Evolutionary conservation across 129 eudicot genomes (phyloP), one percentile per base, ranked within the genome.

Genomic region (Centaurea solstitialis): DNA sequence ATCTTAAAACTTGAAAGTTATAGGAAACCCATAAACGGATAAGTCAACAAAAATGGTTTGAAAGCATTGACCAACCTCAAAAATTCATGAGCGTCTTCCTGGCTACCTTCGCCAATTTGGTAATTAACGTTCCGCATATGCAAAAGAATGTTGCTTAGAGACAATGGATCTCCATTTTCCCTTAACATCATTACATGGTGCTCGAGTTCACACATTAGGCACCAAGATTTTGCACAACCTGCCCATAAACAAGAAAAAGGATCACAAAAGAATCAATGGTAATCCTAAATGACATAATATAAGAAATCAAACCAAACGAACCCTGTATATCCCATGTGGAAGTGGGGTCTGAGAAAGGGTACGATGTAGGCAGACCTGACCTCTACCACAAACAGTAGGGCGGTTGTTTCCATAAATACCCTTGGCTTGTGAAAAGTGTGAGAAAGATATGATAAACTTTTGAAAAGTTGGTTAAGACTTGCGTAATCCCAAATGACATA

Each of bases 1-100:
- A 53, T 43, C 26, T 41, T n/a, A n/a, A 0, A 40, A 20, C 45
- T n/a, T 33, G 5, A 4, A 30, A 71, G 75, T 41, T 17, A 73
- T 73, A 20, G 18, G 59, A 22, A 22, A 45, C 65, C 21, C 10
- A 18, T 22, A 26, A 69, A 69, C 24, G 30, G n/a, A n/a, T 5
- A 57, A 57, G 65, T 57, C 22, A 57, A 57, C 65, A 57, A 57
- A 57, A 57, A 57, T 17, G 7, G 53, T 24, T 59, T 20, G 15
- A 78, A 64, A 79, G 33, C 30, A 40, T 72, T 76, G 70, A 41
- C 80, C 69, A 73, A 94, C 98, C 98, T 92, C 74, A 94, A 85
- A 81, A 94, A 94, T 85, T 94, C 98, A 68, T 94, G 98, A 73
- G 98, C 98, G 76, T 94, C 98, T 92, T 94, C 97, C 69, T 94